Evolutionary conservation across 2,329 filamentous ascomycete genomes (phyloP).

Genomic region (Clarireedia sp.): DNA sequence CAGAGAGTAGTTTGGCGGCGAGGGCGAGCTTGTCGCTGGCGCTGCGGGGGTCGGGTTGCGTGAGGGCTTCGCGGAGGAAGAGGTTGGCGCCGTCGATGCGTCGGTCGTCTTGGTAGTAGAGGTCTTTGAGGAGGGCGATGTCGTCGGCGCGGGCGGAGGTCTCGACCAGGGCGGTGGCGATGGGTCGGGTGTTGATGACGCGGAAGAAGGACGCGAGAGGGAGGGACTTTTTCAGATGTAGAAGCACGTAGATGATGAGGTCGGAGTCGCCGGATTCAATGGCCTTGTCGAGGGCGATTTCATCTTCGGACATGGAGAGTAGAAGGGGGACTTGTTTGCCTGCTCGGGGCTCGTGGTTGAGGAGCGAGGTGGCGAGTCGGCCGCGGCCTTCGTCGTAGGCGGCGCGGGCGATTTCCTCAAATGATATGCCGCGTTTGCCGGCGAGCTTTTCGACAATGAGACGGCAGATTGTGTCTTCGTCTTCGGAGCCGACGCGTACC

Average conservation of each 20-base stretch:
- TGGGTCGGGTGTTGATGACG: constrained; percentile 74
- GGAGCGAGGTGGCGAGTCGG: constrained; percentile 78
- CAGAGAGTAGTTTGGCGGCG: constrained; percentile 72
- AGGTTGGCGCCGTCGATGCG: constrained; percentile 81
- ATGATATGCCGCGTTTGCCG: constrained; percentile 87
- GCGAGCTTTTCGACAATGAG: constrained; percentile 80
- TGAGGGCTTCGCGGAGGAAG: constrained; percentile 75
- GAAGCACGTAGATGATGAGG: constrained; percentile 78
- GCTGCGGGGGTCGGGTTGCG: constrained; percentile 60
- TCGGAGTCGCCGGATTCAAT: constrained; percentile 94
- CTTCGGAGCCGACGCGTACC: constrained; percentile 73
- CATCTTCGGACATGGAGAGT: constrained; percentile 91
- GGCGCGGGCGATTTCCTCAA: constrained; percentile 85
- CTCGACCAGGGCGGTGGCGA: constrained; percentile 85
- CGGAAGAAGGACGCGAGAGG: constrained; percentile 89
- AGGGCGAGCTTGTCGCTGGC: constrained; percentile 82
- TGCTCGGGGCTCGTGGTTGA: constrained; percentile 89
- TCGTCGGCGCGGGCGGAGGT: constrained; percentile 72
- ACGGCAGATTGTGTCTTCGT: constrained; percentile 81
- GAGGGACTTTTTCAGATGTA: constrained; percentile 83
- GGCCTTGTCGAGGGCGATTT: constrained; percentile 90
- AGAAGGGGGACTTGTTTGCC: constrained; percentile 94
- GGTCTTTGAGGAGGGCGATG: constrained; percentile 75
- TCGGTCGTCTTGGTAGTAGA: constrained; percentile 96
- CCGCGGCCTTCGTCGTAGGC: constrained; percentile 90